Evolutionary conservation across 306 rosid genomes (phyloP), one percentile per base, ranked within the genome.

Genomic region (Prunus dulcis): DNA sequence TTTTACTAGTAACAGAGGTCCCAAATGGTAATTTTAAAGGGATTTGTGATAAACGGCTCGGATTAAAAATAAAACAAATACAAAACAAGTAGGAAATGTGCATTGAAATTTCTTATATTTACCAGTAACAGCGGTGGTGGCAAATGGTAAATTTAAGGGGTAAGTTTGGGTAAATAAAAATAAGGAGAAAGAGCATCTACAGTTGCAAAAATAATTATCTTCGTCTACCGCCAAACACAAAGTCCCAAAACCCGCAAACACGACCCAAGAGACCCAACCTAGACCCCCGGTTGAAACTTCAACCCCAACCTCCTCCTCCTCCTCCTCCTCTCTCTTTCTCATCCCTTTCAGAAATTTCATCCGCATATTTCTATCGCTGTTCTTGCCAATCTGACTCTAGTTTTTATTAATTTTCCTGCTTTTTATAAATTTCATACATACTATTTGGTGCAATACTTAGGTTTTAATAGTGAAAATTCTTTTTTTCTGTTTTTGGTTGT

Each of bases 331-430:
- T 49, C 32, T 62, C 27, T 58, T 25, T 61, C 41, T 11, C 71
- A 7, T 69, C 46, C 55, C 62, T 13, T 63, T 64, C 72, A 38
- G 65, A 57, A 60, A 13, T n/a, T 72, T 38, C 64, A 22, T 55
- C 80, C 73, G 51, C 70, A 71, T 63, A 64, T 60, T 77, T 20
- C 67, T 47, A 23, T 78, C 76, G 69, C 69, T 80, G 86, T 81
- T 78, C 75, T 73, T 71, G 49, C 63, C 73, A 56, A 64, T 63
- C 63, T 23, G 5, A 46, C 45, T 45, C 50, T 45, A 18, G 23
- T 70, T 41, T 61, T 69, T 66, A 9, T 64, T 78, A 23, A n/a
- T 23, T 80, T 28, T 70, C 75, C 68, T 78, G 53, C 75, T 85
- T 69, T 46, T 82, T 27, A 27, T 65, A 20, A 66, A 23, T 61